Conservation (phyloP, 495 filamentous ascomycete species). For the Podospora pseudoanserina region DNA sequence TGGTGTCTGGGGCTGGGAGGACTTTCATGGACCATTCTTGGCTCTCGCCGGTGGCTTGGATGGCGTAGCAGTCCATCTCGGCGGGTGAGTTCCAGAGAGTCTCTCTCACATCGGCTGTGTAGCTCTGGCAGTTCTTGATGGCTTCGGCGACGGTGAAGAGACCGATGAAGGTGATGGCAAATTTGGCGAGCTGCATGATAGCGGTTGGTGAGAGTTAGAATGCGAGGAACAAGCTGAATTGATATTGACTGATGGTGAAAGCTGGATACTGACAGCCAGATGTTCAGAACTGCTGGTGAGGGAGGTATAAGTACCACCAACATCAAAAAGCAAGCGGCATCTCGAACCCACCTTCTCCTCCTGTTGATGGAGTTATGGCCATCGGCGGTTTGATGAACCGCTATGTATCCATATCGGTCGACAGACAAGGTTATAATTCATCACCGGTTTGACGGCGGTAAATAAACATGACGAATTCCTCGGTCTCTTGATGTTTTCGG, state of each 20-base stretch:
- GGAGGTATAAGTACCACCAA: not conserved
- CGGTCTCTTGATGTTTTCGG: too few species aligned
- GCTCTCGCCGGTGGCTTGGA: not conserved
- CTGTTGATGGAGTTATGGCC: not conserved
- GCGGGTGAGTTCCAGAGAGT: not conserved
- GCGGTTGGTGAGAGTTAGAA: not conserved
- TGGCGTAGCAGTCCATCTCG: not conserved
- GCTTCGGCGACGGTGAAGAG: not conserved
- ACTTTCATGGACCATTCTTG: not conserved
- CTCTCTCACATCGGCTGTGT: not conserved
- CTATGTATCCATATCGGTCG: not conserved
- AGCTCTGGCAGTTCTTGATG: not conserved
- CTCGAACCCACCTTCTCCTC: not conserved
- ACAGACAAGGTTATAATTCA: not conserved
- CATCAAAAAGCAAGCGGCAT: not conserved
- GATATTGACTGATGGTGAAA: not conserved
- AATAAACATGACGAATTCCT: not conserved
- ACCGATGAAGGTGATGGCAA: not conserved
- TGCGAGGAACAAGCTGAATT: not conserved
- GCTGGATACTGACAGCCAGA: not conserved
- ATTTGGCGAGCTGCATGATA: not conserved
- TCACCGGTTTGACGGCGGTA: not conserved
- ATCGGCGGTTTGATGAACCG: not conserved
- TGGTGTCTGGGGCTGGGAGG: not conserved
- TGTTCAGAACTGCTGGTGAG: not conserved